Conservation (phyloP, 805 yeast genomes). For the Monosporozyma aquatica region DNA sequence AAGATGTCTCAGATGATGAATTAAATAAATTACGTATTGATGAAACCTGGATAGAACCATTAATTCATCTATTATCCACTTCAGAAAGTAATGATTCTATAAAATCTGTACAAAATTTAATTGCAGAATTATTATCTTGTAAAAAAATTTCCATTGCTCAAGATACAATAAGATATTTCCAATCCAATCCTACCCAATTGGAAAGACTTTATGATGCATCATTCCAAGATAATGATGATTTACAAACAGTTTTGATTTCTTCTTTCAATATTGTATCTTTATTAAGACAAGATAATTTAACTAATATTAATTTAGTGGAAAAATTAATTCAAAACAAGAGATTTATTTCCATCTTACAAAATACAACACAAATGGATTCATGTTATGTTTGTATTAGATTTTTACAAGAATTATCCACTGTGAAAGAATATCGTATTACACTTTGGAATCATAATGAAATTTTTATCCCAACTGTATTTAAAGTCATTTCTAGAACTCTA, state of each 20-base stretch:
- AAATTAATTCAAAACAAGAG: slow-evolving; percentile 17
- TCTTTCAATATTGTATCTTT: slow-evolving; percentile 28
- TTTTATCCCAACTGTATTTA: slow-evolving; percentile 42
- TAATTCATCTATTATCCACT: slow-evolving; percentile 24
- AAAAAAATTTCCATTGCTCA: slow-evolving; percentile 11
- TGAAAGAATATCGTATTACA: slow-evolving; percentile 19
- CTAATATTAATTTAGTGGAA: slow-evolving; percentile 14
- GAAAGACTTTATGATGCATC: slow-evolving; percentile 19
- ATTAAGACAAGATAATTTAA: slow-evolving; percentile 20
- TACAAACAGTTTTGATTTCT: slow-evolving; percentile 25
- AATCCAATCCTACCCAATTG: slow-evolving; percentile 15
- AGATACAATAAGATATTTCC: slow-evolving; percentile 18
- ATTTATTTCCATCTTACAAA: slow-evolving; percentile 18
- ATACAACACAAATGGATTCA: slow-evolving; percentile 25
- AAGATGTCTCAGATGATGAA: slow-evolving; percentile 17
- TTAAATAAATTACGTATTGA: slow-evolving; percentile 18
- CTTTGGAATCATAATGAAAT: slow-evolving; percentile 30
- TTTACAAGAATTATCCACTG: slow-evolving; percentile 26
- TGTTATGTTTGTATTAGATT: slow-evolving; percentile 27
- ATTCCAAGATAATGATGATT: slow-evolving; percentile 18
- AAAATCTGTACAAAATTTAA: slow-evolving; percentile 25
- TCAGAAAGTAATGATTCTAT: slow-evolving; percentile 18
- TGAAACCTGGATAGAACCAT: slow-evolving; percentile 12
- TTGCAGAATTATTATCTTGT: slow-evolving; percentile 25
- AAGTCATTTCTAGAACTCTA: slow-evolving; percentile 35